A percentile compares a stretch with the other conserved stretches of the same genome.
These are phyloP conservation scores for Cutaneotrichosporon sp. DNA, from an alignment of 1,284 basidiomycete species.

Conservation along the genomic window DNA sequence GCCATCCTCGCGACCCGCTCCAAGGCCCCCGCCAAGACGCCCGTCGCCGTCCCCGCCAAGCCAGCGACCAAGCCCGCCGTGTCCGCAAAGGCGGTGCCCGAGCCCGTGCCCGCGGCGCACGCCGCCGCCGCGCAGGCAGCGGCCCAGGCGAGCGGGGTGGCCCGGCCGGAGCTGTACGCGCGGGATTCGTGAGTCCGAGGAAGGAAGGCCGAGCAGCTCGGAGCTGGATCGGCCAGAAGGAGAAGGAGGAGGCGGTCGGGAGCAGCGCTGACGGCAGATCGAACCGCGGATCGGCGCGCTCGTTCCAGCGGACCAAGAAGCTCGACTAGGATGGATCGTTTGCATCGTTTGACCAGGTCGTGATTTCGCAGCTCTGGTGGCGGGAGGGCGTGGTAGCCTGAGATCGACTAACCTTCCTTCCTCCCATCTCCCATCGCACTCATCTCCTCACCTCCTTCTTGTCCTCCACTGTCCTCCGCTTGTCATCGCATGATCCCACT, in stretches of 20 bases:
- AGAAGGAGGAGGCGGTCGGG: too few species aligned
- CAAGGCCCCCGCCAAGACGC: slow-evolving; percentile 12
- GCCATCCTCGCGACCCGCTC: slow-evolving; percentile 21
- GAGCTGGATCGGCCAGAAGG: too few species aligned
- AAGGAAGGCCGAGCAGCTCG: too few species aligned
- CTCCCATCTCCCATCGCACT: background rate
- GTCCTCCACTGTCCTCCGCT: too few species aligned
- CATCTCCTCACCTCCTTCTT: too few species aligned
- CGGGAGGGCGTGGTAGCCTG: background rate
- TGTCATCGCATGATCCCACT: slow-evolving; percentile 1
- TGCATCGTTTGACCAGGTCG: too few species aligned
- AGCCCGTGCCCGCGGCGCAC: slow-evolving; percentile 22
- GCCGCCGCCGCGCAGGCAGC: slow-evolving; percentile 18
- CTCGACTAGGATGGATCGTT: slow-evolving; percentile 15
- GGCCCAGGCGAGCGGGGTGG: background rate
- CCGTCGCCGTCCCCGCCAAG: slow-evolving; percentile 16
- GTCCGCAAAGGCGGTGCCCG: too few species aligned
- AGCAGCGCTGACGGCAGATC: slow-evolving; percentile 15
- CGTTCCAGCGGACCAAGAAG: slow-evolving; percentile 25
- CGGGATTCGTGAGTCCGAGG: slow-evolving; percentile 17
- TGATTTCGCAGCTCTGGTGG: too few species aligned
- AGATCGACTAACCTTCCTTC: background rate
- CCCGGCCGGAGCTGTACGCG: slow-evolving; percentile 1
- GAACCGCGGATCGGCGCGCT: slow-evolving; percentile 9
- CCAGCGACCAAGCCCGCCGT: too few species aligned